Base-by-base conservation (phyloP, 139 green algal genomes). In the Astrephomene gubernaculifera region DNA sequence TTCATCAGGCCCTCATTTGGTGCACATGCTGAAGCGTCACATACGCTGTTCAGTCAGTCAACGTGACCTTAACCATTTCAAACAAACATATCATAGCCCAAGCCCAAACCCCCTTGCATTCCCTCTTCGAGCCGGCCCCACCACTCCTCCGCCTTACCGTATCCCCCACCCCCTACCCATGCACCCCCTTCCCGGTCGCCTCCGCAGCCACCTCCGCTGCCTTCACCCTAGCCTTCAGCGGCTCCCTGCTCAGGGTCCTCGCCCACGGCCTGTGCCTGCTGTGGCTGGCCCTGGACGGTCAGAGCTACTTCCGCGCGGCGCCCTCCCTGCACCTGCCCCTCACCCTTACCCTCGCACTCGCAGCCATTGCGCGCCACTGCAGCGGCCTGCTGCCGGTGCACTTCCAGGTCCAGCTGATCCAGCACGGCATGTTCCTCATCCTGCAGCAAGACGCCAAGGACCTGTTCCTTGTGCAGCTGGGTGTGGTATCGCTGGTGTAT, bases 391-490 rank as follows among this genome's bases (percentile, higher is more conserved):
- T 63, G 76, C 76, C 76, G n/a, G 76, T 83, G 38, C 76, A 83
- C 60, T 83, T 83, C 39, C 76, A 83, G 61, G 76, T 83, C 39
- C 76, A 83, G 39, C 14, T 60, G 0, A 73, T 83, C 17, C 61
- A n/a, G 14, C 61, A 72, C 24, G 76, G 76, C 0, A 2, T 72
- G 39, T 60, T 73, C 38, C 60, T 83, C 21, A 63, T 83, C 0
- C 57, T 83, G 60, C 76, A 83, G 76, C 76, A 82, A 60, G 76
- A 83, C 61, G 2, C 60, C 22, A 83, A 83, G 60, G 76, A 83
- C 60, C 22, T 83, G 39, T 83, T 83, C 39, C 39, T 72, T 39
- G 19, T 83, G 60, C 76, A 83, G 57, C 60, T 83, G 39, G 76
- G 60, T 5, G n/a, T 27, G 6, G 5, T n/a, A 7, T 27, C 33